Conservation (phyloP, 805 yeast species). For the Sugiyamaella floridensis region DNA sequence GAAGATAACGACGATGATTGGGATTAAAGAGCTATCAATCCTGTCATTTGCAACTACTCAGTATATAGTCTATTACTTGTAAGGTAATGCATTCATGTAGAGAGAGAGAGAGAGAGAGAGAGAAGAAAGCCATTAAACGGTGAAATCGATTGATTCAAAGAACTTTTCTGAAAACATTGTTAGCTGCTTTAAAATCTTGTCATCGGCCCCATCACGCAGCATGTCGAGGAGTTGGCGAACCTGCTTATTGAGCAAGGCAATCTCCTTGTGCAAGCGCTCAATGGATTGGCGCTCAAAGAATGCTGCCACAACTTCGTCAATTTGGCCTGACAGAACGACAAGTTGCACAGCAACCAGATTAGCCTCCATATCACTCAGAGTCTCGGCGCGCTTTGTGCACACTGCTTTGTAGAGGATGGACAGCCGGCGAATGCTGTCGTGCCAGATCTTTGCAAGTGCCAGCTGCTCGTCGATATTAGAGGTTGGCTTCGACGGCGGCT, state of each 20-base stretch:
- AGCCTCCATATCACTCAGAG: neutral
- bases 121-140: neutral
- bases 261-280: neutral
- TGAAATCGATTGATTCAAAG: neutral
- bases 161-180: constrained; percentile 7
- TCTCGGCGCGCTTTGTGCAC: neutral
- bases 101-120: no score
- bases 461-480: neutral
- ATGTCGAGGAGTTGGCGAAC: constrained; percentile 4
- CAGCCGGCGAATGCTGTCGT: neutral
- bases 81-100: neutral
- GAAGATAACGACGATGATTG: constrained; percentile 79
- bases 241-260: constrained; percentile 2
- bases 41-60: neutral
- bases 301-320: constrained; percentile 56
- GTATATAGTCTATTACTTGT: neutral
- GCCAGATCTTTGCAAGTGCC: neutral
- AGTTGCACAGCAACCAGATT: neutral
- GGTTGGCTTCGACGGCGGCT: neutral
- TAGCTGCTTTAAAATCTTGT: constrained; percentile 15
- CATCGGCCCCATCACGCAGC: constrained; percentile 34
- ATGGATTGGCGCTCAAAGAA: constrained; percentile 32
- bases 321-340: constrained; percentile 4
- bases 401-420: neutral
- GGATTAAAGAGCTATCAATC: constrained; percentile 29